These are phyloP conservation scores for Sphaerobolus stellatus DNA, from an alignment of 1,284 basidiomycete species.

Conservation along the genomic window DNA sequence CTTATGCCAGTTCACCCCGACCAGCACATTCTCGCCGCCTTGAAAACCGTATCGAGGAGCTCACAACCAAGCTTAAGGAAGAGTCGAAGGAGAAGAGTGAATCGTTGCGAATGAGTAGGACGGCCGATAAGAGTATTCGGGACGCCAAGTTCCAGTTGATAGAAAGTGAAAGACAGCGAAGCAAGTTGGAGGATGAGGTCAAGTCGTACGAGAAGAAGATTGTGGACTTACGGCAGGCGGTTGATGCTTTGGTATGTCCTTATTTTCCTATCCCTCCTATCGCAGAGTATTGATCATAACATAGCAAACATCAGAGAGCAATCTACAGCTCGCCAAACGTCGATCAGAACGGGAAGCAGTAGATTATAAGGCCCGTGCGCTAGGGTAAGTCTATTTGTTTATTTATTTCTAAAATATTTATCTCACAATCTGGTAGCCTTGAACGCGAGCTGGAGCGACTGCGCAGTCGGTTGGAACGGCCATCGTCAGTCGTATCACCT, in stretches of 20 bases:
- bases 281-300: not conserved
- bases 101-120: constrained; percentile 46
- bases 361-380: constrained; percentile 67
- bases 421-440: constrained; percentile 43
- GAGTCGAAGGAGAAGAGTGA: constrained; percentile 49
- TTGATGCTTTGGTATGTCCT: constrained; percentile 56
- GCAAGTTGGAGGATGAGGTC: constrained; percentile 64
- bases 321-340: constrained; percentile 67
- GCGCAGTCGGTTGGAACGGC: constrained; percentile 59
- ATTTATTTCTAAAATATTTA: not conserved
- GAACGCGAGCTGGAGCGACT: constrained; percentile 71
- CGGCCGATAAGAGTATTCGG: constrained; percentile 51
- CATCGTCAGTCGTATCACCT: constrained; percentile 34
- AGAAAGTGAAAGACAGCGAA: constrained; percentile 61
- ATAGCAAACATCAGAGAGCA: constrained; percentile 70
- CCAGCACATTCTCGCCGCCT: constrained; percentile 56
- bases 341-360: constrained; percentile 73
- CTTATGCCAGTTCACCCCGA: constrained; percentile 56
- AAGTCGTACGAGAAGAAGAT: constrained; percentile 59
- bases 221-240: constrained; percentile 49
- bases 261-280: constrained; percentile 9
- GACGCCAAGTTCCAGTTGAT: constrained; percentile 54
- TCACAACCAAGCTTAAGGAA: constrained; percentile 60
- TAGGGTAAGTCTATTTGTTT: constrained; percentile 49
- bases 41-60: constrained; percentile 70